Base-by-base conservation (phyloP, 2,329 filamentous ascomycete genomes). In the Alternaria gansuensis region DNA sequence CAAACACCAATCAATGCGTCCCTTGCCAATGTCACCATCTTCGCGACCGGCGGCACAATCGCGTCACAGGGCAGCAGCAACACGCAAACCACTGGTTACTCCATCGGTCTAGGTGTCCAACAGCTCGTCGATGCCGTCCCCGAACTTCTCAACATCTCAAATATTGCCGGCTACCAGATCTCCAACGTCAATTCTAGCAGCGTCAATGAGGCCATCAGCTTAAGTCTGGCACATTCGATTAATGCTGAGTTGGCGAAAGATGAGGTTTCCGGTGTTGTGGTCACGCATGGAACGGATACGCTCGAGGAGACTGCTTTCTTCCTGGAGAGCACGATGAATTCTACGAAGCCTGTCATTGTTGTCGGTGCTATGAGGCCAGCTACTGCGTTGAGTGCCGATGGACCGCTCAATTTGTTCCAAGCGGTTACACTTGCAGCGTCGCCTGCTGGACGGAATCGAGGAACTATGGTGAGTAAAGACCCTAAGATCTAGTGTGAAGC, bases 261-360 rank as follows among this genome's bases (percentile, higher is more conserved):
- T 0, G 75, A 77, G 1, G 72, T 81, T 37, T 66, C 73, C 9
- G 75, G 85, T 34, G 84, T 83, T 6, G 84, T 88, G 5, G 77
- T 90, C 52, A 88, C 87, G 0, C 87, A 89, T 66, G 87, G 87
- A 46, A 89, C 87, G 8, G 87, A 90, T 66, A 88, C 85, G 0
- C 78, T 89, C 1, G 87, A 88, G 66, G 87, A 89, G 72, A 83
- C 84, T 0, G 84, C 86, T 8, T 88, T 88, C 77, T 88, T 88
- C 77, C 76, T 89, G 8, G 84, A 88, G 62, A 75, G 85, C 3
- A 86, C 84, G 0, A 71, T 88, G 33, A 82, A 82, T 64, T 84
- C 82, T 41, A 79, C 79, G 29, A 88, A 88, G 72, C 86, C 87
- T 0, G 80, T 89, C 5, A 81, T 88, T 4, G 69, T 86, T 24